phyloP scores from a whole-genome alignment of 129 eudicot species.

The Escallonia rubra region DNA sequence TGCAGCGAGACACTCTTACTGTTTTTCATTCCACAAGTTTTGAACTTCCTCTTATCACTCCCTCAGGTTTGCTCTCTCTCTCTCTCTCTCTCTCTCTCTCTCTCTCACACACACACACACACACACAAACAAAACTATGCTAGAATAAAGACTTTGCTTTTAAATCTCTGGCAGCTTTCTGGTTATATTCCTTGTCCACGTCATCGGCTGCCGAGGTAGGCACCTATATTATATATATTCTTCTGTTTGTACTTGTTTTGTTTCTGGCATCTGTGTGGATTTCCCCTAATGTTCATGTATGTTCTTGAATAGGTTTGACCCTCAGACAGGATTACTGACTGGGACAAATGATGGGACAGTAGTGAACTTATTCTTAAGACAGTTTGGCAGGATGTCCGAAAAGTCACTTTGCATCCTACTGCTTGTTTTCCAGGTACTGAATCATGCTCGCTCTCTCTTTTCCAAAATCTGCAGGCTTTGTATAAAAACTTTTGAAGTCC shows the following conservation, averaged over 20 bases:
- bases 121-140: too few species aligned
- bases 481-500: too few species aligned
- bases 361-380: slow-evolving; percentile 69
- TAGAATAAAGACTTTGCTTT: neutral
- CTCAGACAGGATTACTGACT: slow-evolving; percentile 79
- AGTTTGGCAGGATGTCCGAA: slow-evolving; percentile 76
- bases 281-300: neutral
- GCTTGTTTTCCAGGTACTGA: slow-evolving; percentile 70
- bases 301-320: slow-evolving; percentile 57
- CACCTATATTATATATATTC: neutral
- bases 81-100: slow-evolving; percentile 16
- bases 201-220: slow-evolving; percentile 88
- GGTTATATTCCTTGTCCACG: slow-evolving; percentile 93
- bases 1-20: slow-evolving; percentile 90
- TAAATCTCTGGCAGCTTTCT: slow-evolving; percentile 51
- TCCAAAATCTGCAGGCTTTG: neutral
- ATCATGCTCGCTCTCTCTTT: neutral
- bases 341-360: slow-evolving; percentile 98
- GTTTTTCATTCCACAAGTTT: slow-evolving; percentile 89
- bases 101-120: slow-evolving; percentile 1
- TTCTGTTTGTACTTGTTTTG: neutral
- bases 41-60: slow-evolving; percentile 82
- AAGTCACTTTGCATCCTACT: slow-evolving; percentile 77
- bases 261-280: neutral
- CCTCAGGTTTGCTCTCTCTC: slow-evolving; percentile 71